These are phyloP conservation scores for Globisporangium apiculatum DNA, from an alignment of 352 stramenopile genomes.

Conservation along the genomic window DNA sequence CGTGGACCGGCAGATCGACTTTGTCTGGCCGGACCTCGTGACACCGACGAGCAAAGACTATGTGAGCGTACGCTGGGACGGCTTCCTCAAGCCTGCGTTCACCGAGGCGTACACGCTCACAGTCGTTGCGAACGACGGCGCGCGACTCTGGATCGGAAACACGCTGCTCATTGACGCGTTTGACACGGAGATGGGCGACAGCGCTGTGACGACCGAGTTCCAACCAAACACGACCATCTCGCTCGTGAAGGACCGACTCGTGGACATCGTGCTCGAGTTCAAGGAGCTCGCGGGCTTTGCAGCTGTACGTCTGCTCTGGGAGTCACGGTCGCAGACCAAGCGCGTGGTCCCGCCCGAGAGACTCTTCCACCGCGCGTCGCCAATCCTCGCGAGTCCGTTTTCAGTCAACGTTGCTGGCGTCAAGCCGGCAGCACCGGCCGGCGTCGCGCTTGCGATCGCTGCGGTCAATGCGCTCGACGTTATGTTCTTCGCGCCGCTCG, in stretches of 20 bases:
- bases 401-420: constrained; percentile 39
- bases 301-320: constrained; percentile 83
- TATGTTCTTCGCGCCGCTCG: constrained; percentile 71
- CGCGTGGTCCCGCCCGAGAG: constrained; percentile 77
- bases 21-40: constrained; percentile 89
- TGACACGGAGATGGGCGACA: constrained; percentile 29
- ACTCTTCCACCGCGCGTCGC: constrained; percentile 73
- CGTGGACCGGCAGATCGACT: constrained; percentile 88
- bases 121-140: constrained; percentile 86
- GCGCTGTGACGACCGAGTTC: constrained; percentile 25
- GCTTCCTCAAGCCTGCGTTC: constrained; percentile 89
- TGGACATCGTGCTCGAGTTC: constrained; percentile 90
- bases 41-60: constrained; percentile 91
- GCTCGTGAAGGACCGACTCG: constrained; percentile 75
- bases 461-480: constrained; percentile 61
- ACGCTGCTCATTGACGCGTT: constrained; percentile 45
- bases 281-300: constrained; percentile 87
- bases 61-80: constrained; percentile 92
- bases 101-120: constrained; percentile 85
- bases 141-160: constrained; percentile 76
- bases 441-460: constrained; percentile 35
- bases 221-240: constrained; percentile 25
- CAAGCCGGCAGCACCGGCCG: constrained; percentile 43
- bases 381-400: constrained; percentile 68
- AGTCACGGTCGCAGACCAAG: constrained; percentile 84